These are phyloP conservation scores for Artomyces pyxidatus DNA, from an alignment of 768 basidiomycete species.

Conservation along the genomic window DNA sequence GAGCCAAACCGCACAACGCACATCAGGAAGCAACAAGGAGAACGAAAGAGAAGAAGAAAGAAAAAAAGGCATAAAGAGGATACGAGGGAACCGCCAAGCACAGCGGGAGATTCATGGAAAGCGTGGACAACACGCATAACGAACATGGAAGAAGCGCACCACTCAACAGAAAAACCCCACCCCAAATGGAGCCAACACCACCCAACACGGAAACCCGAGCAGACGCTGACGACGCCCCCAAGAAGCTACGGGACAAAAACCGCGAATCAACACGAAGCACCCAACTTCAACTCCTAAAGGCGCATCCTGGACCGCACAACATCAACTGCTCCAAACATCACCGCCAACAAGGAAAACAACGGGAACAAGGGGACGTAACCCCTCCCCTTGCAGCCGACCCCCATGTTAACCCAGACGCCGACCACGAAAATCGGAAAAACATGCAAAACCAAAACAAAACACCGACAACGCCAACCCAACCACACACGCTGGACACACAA, in stretches of 20 bases:
- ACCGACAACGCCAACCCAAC: background rate
- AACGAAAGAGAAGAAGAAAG: too few relatives aligned
- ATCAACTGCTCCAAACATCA: conserved; percentile 60
- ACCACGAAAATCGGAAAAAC: conserved; percentile 19
- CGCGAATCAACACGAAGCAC: conserved; percentile 68
- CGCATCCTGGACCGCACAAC: conserved; percentile 16
- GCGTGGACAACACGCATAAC: conserved; percentile 26
- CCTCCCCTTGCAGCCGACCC: background rate
- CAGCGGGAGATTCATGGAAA: conserved; percentile 44
- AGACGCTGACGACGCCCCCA: conserved; percentile 16
- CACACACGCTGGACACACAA: background rate
- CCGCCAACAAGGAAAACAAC: conserved; percentile 40
- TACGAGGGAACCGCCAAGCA: too few relatives aligned
- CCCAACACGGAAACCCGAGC: conserved; percentile 18
- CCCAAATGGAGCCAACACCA: conserved; percentile 31
- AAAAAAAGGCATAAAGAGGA: too few relatives aligned
- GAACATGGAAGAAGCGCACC: background rate
- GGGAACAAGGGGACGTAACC: conserved; percentile 22
- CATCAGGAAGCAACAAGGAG: too few relatives aligned
- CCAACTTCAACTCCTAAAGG: background rate
- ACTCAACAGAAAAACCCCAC: conserved; percentile 27
- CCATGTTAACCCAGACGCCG: conserved; percentile 26
- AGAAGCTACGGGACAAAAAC: conserved; percentile 70
- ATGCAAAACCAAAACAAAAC: background rate
- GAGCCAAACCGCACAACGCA: too few relatives aligned